Evolutionary conservation across 345 rosid species (phyloP).

Genomic region (Streptanthus diversifolius): DNA sequence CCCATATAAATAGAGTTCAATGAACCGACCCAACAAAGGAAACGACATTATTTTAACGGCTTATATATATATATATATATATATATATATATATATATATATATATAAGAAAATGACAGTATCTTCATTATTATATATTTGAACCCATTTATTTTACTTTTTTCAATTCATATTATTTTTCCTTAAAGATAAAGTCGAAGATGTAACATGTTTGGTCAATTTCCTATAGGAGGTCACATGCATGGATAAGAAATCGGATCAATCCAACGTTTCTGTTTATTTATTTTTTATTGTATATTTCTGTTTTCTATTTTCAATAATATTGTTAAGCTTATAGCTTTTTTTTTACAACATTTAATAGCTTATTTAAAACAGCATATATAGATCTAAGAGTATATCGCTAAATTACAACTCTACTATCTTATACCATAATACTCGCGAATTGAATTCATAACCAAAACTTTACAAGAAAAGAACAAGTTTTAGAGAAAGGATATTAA

Average conservation of each 20-base stretch:
- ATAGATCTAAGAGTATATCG: background rate
- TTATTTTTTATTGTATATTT: background rate
- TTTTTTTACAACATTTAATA: background rate
- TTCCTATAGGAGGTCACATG: constrained; percentile 18
- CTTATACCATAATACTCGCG: background rate
- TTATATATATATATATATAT: background rate
- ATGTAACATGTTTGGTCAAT: constrained; percentile 28
- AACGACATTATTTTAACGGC: background rate
- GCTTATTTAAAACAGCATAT: background rate
- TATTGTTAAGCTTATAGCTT: background rate
- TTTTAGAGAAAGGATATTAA: background rate
- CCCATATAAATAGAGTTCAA: background rate
- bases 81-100: too few species aligned
- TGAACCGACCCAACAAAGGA: background rate
- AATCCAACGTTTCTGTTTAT: background rate
- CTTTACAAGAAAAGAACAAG: background rate
- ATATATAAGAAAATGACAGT: background rate
- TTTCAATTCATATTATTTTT: background rate
- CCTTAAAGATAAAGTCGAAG: constrained; percentile 8
- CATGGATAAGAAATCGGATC: constrained; percentile 7
- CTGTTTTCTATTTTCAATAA: background rate
- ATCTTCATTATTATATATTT: constrained; percentile 4
- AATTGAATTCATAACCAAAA: background rate
- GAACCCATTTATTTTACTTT: background rate
- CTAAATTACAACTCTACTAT: background rate